phyloP scores from a whole-genome alignment of 208 protist species.

The Novymonas esmeraldas region DNA sequence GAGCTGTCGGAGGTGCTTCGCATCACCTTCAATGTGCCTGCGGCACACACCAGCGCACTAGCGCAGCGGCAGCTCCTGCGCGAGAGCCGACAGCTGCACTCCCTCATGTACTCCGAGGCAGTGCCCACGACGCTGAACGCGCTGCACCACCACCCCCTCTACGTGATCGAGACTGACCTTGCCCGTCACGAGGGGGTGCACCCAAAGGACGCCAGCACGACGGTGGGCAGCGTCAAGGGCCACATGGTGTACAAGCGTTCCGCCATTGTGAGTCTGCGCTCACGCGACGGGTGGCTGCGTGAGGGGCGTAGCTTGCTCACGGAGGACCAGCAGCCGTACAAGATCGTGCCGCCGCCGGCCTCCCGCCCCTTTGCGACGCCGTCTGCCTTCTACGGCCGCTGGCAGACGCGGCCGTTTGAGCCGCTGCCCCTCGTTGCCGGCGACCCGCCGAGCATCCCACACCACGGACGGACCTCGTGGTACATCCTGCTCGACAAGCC shows the following conservation, averaged over 20 bases:
- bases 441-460: conserved; percentile 56
- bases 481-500: conserved; percentile 75
- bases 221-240: conserved; percentile 83
- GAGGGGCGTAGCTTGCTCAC: conserved; percentile 67
- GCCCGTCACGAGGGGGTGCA: conserved; percentile 81
- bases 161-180: conserved; percentile 82
- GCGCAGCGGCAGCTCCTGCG: conserved; percentile 40
- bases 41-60: conserved; percentile 19
- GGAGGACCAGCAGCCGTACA: conserved; percentile 76
- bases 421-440: conserved; percentile 66
- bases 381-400: conserved; percentile 78
- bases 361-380: conserved; percentile 81
- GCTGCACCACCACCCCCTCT: conserved; percentile 82
- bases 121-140: conserved; percentile 81
- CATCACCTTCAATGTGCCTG: conserved; percentile 46
- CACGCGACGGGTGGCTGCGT: conserved; percentile 88
- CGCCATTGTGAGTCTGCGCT: conserved; percentile 79
- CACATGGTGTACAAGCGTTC: conserved; percentile 89
- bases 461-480: conserved; percentile 82
- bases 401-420: conserved; percentile 88
- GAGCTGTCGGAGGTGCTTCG: conserved; percentile 79
- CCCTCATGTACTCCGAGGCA: conserved; percentile 78
- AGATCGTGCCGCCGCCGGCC: conserved; percentile 73
- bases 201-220: conserved; percentile 77
- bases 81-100: conserved; percentile 75